Conservation (phyloP, 2,329 filamentous ascomycete genomes). For the Hypoxylon sp. region DNA sequence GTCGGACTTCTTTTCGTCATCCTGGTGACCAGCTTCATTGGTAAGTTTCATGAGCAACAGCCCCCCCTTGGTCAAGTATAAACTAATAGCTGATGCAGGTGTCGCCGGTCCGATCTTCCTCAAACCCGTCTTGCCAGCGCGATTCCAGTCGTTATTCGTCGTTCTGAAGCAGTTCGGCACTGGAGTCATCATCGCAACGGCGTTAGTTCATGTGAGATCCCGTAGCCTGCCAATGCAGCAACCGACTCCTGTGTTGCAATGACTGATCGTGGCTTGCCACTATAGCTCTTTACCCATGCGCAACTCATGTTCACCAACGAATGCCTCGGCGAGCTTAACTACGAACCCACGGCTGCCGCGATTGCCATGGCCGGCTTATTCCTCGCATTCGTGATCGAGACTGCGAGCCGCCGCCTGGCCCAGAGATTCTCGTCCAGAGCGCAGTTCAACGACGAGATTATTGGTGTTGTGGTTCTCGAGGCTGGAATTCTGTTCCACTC, state of each 20-base stretch:
- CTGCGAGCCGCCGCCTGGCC: slow-evolving; percentile 70
- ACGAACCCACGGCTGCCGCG: slow-evolving; percentile 76
- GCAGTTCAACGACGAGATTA: slow-evolving; percentile 49
- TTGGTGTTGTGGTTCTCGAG: slow-evolving; percentile 77
- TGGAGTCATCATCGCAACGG: slow-evolving; percentile 77
- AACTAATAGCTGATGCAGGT: slow-evolving; percentile 49
- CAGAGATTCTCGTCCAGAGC: slow-evolving; percentile 42
- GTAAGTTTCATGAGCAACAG: slow-evolving; percentile 52
- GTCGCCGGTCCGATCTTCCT: slow-evolving; percentile 76
- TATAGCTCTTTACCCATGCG: slow-evolving; percentile 77
- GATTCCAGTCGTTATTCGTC: slow-evolving; percentile 64
- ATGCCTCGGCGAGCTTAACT: slow-evolving; percentile 73
- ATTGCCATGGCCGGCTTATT: slow-evolving; percentile 81
- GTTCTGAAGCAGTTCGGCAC: slow-evolving; percentile 80
- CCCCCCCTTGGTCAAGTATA: too few species aligned
- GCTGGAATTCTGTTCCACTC: slow-evolving; percentile 82
- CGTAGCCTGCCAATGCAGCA: slow-evolving; percentile 9
- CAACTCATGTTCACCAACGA: slow-evolving; percentile 77
- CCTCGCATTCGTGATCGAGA: slow-evolving; percentile 78
- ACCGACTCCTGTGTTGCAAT: background rate
- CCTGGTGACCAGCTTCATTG: slow-evolving; percentile 74
- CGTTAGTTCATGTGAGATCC: slow-evolving; percentile 72
- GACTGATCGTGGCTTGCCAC: background rate
- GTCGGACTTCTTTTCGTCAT: slow-evolving; percentile 80
- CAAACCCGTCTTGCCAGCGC: slow-evolving; percentile 65